Base-by-base conservation (phyloP, 352 stramenopile genomes). In the Blastocystis sp. region DNA sequence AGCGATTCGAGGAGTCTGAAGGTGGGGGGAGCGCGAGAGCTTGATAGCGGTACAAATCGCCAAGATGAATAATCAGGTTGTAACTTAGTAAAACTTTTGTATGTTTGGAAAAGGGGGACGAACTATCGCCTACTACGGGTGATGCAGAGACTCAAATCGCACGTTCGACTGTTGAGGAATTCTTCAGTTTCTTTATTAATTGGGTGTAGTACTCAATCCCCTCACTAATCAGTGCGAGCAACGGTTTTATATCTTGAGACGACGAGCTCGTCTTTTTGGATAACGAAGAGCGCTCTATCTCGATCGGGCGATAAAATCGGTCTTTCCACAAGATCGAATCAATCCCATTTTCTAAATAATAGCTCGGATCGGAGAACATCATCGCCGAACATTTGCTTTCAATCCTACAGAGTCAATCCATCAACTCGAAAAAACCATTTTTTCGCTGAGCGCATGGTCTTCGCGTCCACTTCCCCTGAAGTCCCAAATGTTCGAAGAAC, bases 241-340 rank as follows among this genome's bases (percentile, higher is more conserved):
- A 47, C 54, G 0, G 53, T 26, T 37, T 66, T 62, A 34, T 61
- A 68, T 50, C 41, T n/a, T 13, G 50, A 59, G 50, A 59, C 11
- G 11, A 59, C 11, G 50, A n/a, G 11, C 20, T 59, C 20, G 50
- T n/a, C 11, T n/a, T 13, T 13, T 59, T 13, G 20, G 50, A 59
- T 59, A 59, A 59, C 11, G 50, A 13, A 59, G 11, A n/a, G 50
- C 47, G 43, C 29, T 84, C 73, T 3, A 66, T 69, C 15, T 84
- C 73, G 53, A 84, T 84, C 13, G 47, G 73, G 13, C 43, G 59
- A 53, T 84, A 84, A 23, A 84, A 84, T 15, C 73, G 55, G 9
- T 84, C 53, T 43, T 68, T 64, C 73, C 73, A 84, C n/a, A 84
- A 50, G 41, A 53, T 66, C n/a, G 53, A 68, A n/a, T 84, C 73